A percentile compares a stretch with the other conserved stretches of the same genome.
phyloP scores from a whole-genome alignment of 2,329 filamentous ascomycete genomes.

The Diaporthe capsici region DNA sequence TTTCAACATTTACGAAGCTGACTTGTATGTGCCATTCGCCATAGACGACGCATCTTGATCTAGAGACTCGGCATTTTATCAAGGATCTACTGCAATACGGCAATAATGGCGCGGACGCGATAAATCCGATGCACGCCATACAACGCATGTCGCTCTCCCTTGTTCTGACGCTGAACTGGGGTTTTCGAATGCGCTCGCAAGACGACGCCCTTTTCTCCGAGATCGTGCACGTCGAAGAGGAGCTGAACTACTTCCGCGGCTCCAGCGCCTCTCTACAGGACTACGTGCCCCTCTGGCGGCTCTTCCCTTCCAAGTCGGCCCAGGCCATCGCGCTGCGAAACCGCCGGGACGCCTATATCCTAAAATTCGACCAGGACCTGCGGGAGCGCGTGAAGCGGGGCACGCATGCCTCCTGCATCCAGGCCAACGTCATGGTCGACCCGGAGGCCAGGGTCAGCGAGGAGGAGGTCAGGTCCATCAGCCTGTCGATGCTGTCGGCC shows the following conservation, averaged over 20 bases:
- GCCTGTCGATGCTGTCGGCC: conserved; percentile 70
- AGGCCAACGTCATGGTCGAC: conserved; percentile 60
- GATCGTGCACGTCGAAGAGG: conserved; percentile 74
- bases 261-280: conserved; percentile 14
- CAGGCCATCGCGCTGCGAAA: conserved; percentile 2
- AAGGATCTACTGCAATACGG: conserved; percentile 72
- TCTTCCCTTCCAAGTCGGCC: conserved; percentile 8
- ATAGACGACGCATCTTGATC: not conserved
- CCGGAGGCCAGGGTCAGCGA: not conserved
- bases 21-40: not conserved
- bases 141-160: conserved; percentile 54
- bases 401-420: conserved; percentile 6
- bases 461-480: conserved; percentile 11
- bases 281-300: conserved; percentile 11
- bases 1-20: not conserved
- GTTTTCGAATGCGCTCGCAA: conserved; percentile 46
- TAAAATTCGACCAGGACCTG: conserved; percentile 1
- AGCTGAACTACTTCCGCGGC: conserved; percentile 66
- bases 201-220: conserved; percentile 70
- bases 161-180: conserved; percentile 76
- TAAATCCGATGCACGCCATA: conserved; percentile 69
- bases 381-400: conserved; percentile 1
- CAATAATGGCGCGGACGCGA: conserved; percentile 63
- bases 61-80: conserved; percentile 71
- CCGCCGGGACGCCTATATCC: conserved; percentile 5